These are phyloP conservation scores for Tetraselmis chui DNA, from an alignment of 139 green algal genomes.

Conservation along the genomic window DNA sequence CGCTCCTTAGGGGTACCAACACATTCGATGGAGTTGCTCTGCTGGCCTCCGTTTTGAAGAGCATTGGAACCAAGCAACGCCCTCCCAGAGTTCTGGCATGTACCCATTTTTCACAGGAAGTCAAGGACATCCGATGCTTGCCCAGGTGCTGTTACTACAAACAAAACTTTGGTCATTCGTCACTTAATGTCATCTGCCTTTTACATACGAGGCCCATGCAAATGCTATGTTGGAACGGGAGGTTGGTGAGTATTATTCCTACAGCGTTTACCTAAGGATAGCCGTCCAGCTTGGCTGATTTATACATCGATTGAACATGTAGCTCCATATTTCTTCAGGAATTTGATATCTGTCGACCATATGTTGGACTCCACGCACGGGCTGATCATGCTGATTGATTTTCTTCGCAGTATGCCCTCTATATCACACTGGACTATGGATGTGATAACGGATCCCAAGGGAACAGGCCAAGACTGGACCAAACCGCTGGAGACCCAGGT, in stretches of 20 bases:
- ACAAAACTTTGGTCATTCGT: too few relatives aligned
- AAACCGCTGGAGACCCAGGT: neutral
- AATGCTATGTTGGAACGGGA: too few relatives aligned
- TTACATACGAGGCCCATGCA: too few relatives aligned
- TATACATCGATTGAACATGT: neutral
- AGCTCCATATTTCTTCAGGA: too few relatives aligned
- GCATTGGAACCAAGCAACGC: neutral
- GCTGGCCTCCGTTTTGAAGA: neutral
- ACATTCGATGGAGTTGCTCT: neutral
- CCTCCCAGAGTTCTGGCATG: neutral
- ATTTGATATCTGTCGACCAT: too few relatives aligned
- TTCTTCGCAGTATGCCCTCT: too few relatives aligned
- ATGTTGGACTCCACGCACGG: too few relatives aligned
- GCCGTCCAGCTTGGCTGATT: neutral
- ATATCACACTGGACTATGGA: too few relatives aligned
- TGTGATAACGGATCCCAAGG: neutral
- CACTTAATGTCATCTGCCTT: too few relatives aligned
- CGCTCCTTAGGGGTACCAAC: neutral
- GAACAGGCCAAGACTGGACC: too few relatives aligned
- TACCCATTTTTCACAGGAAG: neutral
- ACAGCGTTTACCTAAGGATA: neutral
- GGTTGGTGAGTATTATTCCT: neutral
- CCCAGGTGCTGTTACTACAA: neutral
- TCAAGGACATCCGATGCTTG: neutral
- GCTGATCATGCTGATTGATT: too few relatives aligned